Evolutionary conservation across 192 early-diverging fungal genomes (phyloP).

Genomic region (Entomortierella chlamydospora): DNA sequence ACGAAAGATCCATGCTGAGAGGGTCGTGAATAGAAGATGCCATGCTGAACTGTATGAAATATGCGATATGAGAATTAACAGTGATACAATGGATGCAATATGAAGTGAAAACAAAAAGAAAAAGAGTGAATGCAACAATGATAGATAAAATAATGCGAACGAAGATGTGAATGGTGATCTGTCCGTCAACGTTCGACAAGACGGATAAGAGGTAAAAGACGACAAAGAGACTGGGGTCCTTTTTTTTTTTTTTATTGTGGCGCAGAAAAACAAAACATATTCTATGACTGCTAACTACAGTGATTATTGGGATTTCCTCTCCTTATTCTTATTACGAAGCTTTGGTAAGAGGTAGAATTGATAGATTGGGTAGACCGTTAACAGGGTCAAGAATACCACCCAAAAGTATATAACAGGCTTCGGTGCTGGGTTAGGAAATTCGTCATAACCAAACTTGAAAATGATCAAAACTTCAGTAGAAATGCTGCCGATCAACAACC

Average conservation of each 20-base stretch:
- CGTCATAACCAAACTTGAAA: constrained; percentile 88
- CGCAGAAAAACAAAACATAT: constrained; percentile 10
- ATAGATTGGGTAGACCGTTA: constrained; percentile 82
- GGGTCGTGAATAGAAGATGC: constrained; percentile 50
- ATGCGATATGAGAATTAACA: constrained; percentile 18
- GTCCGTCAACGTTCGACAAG: neutral
- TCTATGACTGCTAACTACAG: constrained; percentile 12
- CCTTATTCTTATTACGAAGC: neutral
- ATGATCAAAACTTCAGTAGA: constrained; percentile 92
- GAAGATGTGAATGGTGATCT: constrained; percentile 3
- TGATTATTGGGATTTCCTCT: neutral
- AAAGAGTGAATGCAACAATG: constrained; percentile 10
- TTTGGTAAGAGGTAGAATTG: constrained; percentile 66
- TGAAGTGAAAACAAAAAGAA: neutral
- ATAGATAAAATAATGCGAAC: neutral
- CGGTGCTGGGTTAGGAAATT: constrained; percentile 87
- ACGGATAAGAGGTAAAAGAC: neutral
- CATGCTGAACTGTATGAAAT: constrained; percentile 4
- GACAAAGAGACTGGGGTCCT: neutral
- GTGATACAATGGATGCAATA: neutral
- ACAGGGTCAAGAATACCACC: constrained; percentile 65
- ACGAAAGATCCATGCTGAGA: constrained; percentile 45
- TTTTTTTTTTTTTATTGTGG: constrained; percentile 29
- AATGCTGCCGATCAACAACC: constrained; percentile 89
- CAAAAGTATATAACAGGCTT: constrained; percentile 78